Base-by-base conservation (phyloP, 345 rosid genomes). In the Nasturtium officinale region DNA sequence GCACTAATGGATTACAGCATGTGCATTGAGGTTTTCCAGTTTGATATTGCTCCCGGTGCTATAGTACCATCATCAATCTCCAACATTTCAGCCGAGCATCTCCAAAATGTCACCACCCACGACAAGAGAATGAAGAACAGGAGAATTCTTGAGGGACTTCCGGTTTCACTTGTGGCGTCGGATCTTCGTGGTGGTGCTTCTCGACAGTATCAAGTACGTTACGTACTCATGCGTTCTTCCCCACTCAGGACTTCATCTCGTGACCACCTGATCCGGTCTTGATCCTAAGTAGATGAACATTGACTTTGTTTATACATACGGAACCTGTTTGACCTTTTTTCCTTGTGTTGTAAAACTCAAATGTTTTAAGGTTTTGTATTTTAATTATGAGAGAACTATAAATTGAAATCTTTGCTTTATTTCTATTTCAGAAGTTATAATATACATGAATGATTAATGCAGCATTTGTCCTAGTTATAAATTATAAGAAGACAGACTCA, bases 171-270 rank as follows among this genome's bases (percentile, higher is more conserved):
- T 40, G 20, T 83, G 12, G 81, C 84, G 17, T 82, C 82, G 96
- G 73, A 86, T 95, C 29, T 95, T 91, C 52, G 96, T 95, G n/a
- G 99, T 91, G 52, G 96, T 95, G 69, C 98, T 95, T 25, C 23
- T 90, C 9, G 99, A 95, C 79, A 84, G 96, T 37, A 87, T 91
- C 61, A 95, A 95, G 81, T 91, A 95, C 20, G 96, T 91, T 70
- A 95, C 99, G 2, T 95, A 95, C 76, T 95, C 98, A 1, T 95
- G 98, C 50, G 83, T 80, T 69, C 92, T 95, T 78, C 99, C 98
- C 0, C 86, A 84, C 3, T 61, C 87, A 3, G 86, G 91, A 55
- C 84, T 80, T 54, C 93, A 88, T 67, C 69, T 90, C 1, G 96
- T 95, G 79, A 84, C 90, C 29, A 70, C 87, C 62, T 91, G 81